Conservation (phyloP, 805 yeast species). For the Vanderwaltozyma polyspora region DNA sequence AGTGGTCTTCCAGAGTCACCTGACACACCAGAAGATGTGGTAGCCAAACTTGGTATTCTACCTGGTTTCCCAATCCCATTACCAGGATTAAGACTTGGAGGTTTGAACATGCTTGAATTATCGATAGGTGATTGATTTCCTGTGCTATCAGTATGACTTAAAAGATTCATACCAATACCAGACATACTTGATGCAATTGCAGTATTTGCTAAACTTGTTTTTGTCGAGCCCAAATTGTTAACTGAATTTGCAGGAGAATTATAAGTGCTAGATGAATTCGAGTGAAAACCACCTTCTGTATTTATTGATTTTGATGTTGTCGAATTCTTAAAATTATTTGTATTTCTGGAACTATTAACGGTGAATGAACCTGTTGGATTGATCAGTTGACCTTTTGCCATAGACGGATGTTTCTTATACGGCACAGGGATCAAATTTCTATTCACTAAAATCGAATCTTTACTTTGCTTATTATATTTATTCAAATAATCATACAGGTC, state of each 20-base stretch:
- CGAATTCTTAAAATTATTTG: neutral
- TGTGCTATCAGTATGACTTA: neutral
- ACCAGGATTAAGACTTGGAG: neutral
- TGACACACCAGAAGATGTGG: slow-evolving; percentile 14
- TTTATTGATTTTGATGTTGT: neutral
- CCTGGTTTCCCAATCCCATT: neutral
- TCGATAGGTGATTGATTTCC: neutral
- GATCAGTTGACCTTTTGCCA: slow-evolving; percentile 20
- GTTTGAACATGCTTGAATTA: neutral
- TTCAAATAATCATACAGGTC: slow-evolving; percentile 64
- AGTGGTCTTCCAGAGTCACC: slow-evolving; percentile 22
- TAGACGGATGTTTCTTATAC: slow-evolving; percentile 59
- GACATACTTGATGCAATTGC: neutral
- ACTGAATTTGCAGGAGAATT: neutral
- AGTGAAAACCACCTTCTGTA: neutral
- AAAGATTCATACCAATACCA: neutral
- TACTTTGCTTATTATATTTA: slow-evolving; percentile 30
- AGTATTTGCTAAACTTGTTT: neutral
- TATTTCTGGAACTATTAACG: neutral
- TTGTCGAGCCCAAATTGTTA: neutral
- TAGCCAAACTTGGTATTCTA: slow-evolving; percentile 20
- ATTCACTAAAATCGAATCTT: slow-evolving; percentile 24
- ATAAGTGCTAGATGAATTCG: neutral
- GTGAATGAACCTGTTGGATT: slow-evolving; percentile 1
- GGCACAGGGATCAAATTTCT: slow-evolving; percentile 52